Base-by-base conservation (phyloP, 768 basidiomycete genomes). In the Phlegmacium glaucopus region DNA sequence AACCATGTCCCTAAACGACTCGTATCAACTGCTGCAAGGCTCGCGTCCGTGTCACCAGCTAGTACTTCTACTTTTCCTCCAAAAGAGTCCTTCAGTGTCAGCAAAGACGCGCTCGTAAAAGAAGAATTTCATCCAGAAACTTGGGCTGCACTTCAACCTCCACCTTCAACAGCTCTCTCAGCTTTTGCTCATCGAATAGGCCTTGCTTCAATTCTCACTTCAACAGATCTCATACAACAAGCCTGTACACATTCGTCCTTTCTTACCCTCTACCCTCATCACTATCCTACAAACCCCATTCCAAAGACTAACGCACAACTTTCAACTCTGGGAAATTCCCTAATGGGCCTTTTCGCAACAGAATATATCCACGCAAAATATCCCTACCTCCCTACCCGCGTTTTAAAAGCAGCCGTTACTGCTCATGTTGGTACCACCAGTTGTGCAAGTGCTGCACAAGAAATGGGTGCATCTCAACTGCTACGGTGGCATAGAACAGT, bases 361-460 rank as follows among this genome's bases (percentile, higher is more conserved):
- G 94, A 98, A 68, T 82, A 86, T 61, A 69, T 96, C 34, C 77
- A 87, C 46, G 74, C 83, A 10, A 75, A 81, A 38, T 97, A 87
- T 65, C 95, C 95, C 0, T 85, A 94, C 60, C 78, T 98, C 22
- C 95, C 95, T 1, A 93, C 91, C 16, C 83, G 90, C 45, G 93
- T 93, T 17, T 69, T 91, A 56, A 94, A 96, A 69, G 88, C 90
- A 6, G 93, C 90, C 11, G 82, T 95, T 48, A 93, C 90, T 35
- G 90, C 93, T 45, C 90, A 91, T 65, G 94, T 94, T 27, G 95
- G 95, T 11, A 85, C 90, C 12, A 70, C 80, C 54, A 85, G 87
- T 5, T 92, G 90, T 59, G 83, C 89, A 34, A 82, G 76, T 54
- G 85, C 97, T 42, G 94, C 94, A 18, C 80, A 83, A 48, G 89